These are phyloP conservation scores for Selaginella tamariscina DNA, from an alignment of 75 land plant genomes.

Conservation along the genomic window DNA sequence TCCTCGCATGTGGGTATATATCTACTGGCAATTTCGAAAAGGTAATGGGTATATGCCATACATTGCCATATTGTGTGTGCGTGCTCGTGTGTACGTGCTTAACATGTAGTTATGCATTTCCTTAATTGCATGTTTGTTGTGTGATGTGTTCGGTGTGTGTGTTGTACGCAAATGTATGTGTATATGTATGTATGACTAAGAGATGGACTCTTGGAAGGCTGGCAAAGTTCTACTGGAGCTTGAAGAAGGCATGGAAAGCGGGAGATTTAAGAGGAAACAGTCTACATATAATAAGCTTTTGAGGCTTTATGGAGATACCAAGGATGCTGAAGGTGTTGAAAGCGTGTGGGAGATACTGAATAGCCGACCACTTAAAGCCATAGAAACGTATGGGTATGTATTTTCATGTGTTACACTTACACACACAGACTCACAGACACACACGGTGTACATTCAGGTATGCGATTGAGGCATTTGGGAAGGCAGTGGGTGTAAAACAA, in stretches of 20 bases:
- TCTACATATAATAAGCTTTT: background rate
- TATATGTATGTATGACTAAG: too few species aligned
- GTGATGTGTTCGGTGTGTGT: too few species aligned
- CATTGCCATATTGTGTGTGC: too few species aligned
- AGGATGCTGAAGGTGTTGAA: background rate
- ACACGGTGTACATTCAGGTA: too few species aligned
- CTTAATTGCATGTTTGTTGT: too few species aligned
- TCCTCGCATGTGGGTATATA: background rate
- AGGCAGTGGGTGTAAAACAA: background rate
- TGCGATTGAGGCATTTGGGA: background rate
- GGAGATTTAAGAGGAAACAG: background rate
- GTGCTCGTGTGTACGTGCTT: too few species aligned
- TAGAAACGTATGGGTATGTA: background rate
- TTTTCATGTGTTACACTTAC: too few species aligned
- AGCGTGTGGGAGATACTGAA: background rate
- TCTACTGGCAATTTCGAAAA: background rate
- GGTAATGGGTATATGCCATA: too few species aligned
- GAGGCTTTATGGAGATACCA: background rate
- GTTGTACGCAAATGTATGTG: too few species aligned
- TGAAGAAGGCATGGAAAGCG: background rate
- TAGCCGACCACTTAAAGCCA: background rate
- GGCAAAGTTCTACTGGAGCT: background rate
- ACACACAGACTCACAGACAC: too few species aligned
- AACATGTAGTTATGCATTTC: too few species aligned
- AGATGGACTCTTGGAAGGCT: too few species aligned